Percentiles rank a stretch among this genome's conserved stretches.
Evolutionary conservation across 495 filamentous ascomycete species (phyloP).

Genomic region (Penicillium manginii): DNA sequence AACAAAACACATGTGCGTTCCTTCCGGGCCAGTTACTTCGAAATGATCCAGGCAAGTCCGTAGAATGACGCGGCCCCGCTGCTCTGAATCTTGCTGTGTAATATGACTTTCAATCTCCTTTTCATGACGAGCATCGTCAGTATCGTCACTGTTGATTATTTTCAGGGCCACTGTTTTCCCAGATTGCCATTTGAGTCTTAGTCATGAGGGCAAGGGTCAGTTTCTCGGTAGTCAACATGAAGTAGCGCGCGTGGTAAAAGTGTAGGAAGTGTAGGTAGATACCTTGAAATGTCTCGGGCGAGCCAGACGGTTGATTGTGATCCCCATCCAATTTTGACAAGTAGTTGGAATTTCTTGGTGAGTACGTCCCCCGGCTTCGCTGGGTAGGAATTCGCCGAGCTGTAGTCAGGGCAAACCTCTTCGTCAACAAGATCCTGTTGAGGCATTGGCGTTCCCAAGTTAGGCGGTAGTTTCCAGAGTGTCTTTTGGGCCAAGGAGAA

Average conservation of each 20-base stretch:
- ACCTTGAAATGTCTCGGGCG: conserved; percentile 39
- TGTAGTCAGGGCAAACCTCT: no score
- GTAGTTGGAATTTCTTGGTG: no score
- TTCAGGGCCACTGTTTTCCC: conserved; percentile 48
- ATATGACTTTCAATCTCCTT: conserved; percentile 42
- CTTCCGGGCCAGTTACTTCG: conserved; percentile 30
- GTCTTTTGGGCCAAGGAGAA: no score
- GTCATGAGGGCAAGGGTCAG: conserved; percentile 33
- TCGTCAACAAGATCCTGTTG: no score
- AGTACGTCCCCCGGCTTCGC: no score
- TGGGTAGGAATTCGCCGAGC: no score
- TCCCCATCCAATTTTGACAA: conserved; percentile 50
- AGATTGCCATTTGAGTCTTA: conserved; percentile 36
- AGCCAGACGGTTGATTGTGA: conserved; percentile 47
- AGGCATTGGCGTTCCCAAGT: no score
- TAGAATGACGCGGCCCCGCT: conserved; percentile 35
- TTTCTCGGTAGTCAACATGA: conserved; percentile 21
- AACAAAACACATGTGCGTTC: conserved; percentile 40
- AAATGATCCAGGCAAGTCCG: conserved; percentile 34
- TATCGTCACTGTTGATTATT: conserved; percentile 38
- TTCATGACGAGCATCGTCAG: conserved; percentile 39
- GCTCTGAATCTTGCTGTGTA: conserved; percentile 33
- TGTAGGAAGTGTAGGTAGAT: no score
- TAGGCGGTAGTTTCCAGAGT: no score
- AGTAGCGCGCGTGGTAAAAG: no score